Percentiles rank a stretch among this genome's conserved stretches.
phyloP scores from a whole-genome alignment of 2,329 filamentous ascomycete species.

The Alternaria gansuensis region DNA sequence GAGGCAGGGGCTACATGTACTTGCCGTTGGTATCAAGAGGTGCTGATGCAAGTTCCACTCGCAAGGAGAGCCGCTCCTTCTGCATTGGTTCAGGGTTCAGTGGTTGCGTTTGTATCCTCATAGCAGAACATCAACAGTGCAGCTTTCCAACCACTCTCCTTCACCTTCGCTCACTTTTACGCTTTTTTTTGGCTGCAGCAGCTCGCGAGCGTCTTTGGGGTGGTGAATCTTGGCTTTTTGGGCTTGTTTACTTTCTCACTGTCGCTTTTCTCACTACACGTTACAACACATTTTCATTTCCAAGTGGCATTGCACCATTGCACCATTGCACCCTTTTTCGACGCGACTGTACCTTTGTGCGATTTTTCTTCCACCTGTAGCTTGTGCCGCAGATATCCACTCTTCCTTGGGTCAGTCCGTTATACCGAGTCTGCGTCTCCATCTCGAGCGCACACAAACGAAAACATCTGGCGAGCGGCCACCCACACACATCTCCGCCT shows the following conservation, averaged over 20 bases:
- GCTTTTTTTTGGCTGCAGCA: slow-evolving; percentile 2
- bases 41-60: neutral
- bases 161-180: neutral
- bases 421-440: neutral
- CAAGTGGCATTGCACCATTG: neutral
- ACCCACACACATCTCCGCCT: neutral
- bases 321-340: neutral
- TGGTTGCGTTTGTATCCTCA: slow-evolving; percentile 7
- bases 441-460: neutral
- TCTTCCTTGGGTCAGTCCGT: neutral
- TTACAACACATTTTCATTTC: neutral
- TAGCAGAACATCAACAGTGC: slow-evolving; percentile 8
- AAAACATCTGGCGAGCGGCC: neutral
- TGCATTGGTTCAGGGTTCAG: slow-evolving; percentile 7
- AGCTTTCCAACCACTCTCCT: neutral
- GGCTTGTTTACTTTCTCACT: slow-evolving; percentile 1
- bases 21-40: neutral
- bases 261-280: slow-evolving; percentile 2
- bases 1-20: neutral
- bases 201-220: neutral
- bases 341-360: neutral
- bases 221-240: slow-evolving; percentile 2
- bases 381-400: neutral
- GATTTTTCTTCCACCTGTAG: neutral
- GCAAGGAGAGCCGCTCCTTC: slow-evolving; percentile 7